A percentile compares a stretch with the other conserved stretches of the same genome.
Evolutionary conservation across 768 basidiomycete genomes (phyloP).

Genomic region (Macrocybe gigantea): DNA sequence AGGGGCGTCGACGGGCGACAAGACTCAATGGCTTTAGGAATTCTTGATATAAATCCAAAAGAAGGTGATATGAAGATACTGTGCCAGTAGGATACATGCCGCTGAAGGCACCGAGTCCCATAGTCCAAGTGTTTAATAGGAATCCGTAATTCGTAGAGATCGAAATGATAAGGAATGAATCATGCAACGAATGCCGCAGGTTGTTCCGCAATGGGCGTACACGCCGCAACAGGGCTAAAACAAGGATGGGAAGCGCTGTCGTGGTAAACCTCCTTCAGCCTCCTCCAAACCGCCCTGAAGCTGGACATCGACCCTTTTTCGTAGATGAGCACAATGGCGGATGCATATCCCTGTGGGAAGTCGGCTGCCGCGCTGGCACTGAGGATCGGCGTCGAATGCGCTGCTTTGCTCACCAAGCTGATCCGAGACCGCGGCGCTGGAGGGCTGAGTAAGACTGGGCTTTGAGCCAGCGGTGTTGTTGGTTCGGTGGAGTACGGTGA

Average conservation of each 20-base stretch:
- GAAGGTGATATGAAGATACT: no score
- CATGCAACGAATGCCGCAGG: constrained; percentile 28
- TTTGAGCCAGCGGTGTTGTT: constrained; percentile 12
- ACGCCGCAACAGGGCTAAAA: constrained; percentile 36
- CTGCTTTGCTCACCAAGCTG: constrained; percentile 15
- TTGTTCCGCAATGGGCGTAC: constrained; percentile 36
- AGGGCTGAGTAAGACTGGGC: constrained; percentile 10
- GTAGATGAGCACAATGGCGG: constrained; percentile 71
- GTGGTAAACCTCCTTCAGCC: constrained; percentile 65
- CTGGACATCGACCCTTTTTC: constrained; percentile 91
- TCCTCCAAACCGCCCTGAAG: constrained; percentile 73
- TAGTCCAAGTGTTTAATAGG: no score
- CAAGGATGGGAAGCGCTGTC: constrained; percentile 23
- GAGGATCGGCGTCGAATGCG: constrained; percentile 8
- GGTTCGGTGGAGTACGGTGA: constrained; percentile 9
- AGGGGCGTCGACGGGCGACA: no score
- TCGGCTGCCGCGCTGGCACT: constrained; percentile 12
- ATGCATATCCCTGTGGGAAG: constrained; percentile 36
- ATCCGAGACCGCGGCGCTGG: constrained; percentile 20
- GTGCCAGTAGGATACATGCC: no score
- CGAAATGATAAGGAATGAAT: background rate
- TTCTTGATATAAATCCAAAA: no score
- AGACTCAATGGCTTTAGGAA: no score
- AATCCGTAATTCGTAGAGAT: no score
- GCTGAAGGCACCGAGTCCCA: no score